These are phyloP conservation scores for Irpex sp. DNA, from an alignment of 1,284 basidiomycete genomes.

Conservation along the genomic window DNA sequence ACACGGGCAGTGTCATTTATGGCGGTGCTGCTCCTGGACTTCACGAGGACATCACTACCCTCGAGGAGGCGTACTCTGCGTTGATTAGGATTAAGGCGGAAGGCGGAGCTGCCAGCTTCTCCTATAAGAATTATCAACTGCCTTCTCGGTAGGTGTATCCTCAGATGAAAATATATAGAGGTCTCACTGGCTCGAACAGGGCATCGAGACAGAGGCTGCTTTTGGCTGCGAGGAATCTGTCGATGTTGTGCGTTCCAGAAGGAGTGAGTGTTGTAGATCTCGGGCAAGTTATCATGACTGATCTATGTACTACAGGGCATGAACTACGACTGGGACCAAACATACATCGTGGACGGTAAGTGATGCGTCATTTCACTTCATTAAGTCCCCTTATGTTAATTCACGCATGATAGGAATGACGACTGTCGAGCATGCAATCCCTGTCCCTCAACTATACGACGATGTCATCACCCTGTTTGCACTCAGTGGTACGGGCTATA, in stretches of 20 bases:
- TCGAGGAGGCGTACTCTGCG: slow-evolving; percentile 59
- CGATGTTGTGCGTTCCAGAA: slow-evolving; percentile 71
- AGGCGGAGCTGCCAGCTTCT: slow-evolving; percentile 63
- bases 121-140: slow-evolving; percentile 75
- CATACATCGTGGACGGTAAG: slow-evolving; percentile 69
- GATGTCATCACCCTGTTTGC: slow-evolving; percentile 61
- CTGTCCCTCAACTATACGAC: slow-evolving; percentile 63
- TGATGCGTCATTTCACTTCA: not conserved
- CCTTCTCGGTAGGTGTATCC: slow-evolving; percentile 48
- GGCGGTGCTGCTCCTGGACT: slow-evolving; percentile 47
- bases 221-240: slow-evolving; percentile 53
- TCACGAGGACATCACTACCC: slow-evolving; percentile 63
- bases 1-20: slow-evolving; percentile 64
- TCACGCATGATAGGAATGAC: slow-evolving; percentile 58
- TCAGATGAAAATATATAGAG: not conserved
- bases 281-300: not conserved
- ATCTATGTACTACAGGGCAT: slow-evolving; percentile 43
- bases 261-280: slow-evolving; percentile 35
- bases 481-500: slow-evolving; percentile 64
- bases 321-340: slow-evolving; percentile 74
- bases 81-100: slow-evolving; percentile 66
- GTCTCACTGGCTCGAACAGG: slow-evolving; percentile 26
- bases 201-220: slow-evolving; percentile 68
- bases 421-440: slow-evolving; percentile 69
- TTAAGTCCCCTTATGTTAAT: not conserved